Conservation (phyloP, 2,329 filamentous ascomycete species). For the Colletotrichum phormii region DNA sequence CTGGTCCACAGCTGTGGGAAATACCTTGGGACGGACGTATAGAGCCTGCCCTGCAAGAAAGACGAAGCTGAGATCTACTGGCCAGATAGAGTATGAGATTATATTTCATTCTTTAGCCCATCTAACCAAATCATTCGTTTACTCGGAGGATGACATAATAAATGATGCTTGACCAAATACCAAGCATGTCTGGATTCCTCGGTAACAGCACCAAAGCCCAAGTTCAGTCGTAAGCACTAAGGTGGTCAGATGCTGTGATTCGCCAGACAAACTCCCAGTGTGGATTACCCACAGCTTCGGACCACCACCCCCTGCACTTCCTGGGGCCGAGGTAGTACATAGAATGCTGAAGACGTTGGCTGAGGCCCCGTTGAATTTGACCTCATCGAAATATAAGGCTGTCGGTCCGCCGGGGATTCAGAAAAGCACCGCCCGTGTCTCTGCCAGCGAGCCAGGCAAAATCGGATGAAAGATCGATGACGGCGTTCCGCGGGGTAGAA, state of each 20-base stretch:
- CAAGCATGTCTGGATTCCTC: neutral
- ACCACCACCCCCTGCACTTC: too few species aligned
- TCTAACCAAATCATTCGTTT: fast-evolving
- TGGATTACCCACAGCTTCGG: neutral
- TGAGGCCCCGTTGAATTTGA: neutral
- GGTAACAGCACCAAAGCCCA: neutral
- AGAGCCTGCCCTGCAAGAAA: too few species aligned
- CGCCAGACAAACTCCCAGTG: neutral
- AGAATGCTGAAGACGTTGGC: neutral
- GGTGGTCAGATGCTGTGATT: neutral
- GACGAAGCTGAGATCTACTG: too few species aligned
- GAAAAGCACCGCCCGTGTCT: neutral
- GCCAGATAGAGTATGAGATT: too few species aligned
- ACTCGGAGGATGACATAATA: neutral
- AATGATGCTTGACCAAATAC: neutral
- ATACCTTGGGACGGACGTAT: too few species aligned
- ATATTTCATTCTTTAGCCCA: neutral
- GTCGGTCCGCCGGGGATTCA: neutral
- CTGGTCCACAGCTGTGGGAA: too few species aligned
- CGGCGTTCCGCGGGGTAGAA: too few species aligned
- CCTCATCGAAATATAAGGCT: neutral
- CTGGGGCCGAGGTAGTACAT: neutral
- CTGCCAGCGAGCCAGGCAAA: too few species aligned
- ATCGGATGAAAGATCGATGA: too few species aligned
- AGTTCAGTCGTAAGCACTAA: neutral